Evolutionary conservation across 768 basidiomycete species (phyloP).

Genomic region (Agaricus blazei): DNA sequence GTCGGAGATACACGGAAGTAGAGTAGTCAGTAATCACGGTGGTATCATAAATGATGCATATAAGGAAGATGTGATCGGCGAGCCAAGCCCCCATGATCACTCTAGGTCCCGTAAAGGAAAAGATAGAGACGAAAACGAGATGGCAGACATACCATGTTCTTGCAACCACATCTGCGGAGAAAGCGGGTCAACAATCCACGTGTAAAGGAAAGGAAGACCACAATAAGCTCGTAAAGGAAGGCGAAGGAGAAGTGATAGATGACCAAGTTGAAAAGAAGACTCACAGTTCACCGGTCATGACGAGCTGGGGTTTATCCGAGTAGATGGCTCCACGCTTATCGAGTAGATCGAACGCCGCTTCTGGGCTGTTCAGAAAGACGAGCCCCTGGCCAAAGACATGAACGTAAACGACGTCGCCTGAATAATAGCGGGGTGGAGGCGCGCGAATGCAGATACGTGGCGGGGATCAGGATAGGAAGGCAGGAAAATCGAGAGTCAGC

Average conservation of each 20-base stretch:
- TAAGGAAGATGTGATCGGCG: slow-evolving; percentile 1
- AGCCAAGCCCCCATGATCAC: slow-evolving; percentile 6
- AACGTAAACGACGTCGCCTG: slow-evolving; percentile 62
- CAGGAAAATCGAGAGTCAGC: slow-evolving; percentile 2
- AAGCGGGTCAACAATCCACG: slow-evolving; percentile 12
- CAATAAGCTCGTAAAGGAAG: slow-evolving; percentile 8
- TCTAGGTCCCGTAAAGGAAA: neutral
- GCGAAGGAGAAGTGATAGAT: neutral
- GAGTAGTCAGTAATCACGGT: slow-evolving; percentile 1
- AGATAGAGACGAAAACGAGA: slow-evolving; percentile 5
- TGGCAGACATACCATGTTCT: slow-evolving; percentile 49
- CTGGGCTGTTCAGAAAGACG: slow-evolving; percentile 59
- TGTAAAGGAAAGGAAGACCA: neutral
- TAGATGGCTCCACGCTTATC: slow-evolving; percentile 70
- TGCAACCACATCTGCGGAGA: slow-evolving; percentile 47
- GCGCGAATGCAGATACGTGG: neutral
- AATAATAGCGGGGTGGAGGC: neutral
- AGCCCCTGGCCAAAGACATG: slow-evolving; percentile 64
- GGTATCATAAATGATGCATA: neutral
- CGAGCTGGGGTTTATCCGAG: slow-evolving; percentile 64
- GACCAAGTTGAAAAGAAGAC: slow-evolving; percentile 20
- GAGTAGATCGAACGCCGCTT: slow-evolving; percentile 57
- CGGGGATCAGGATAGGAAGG: neutral
- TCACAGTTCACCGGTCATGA: slow-evolving; percentile 70
- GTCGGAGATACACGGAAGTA: neutral